Percentiles rank a stretch among this genome's conserved stretches.
These are phyloP conservation scores for Sclerotinia subarctica DNA, from an alignment of 2,329 filamentous ascomycete species.

Conservation along the genomic window DNA sequence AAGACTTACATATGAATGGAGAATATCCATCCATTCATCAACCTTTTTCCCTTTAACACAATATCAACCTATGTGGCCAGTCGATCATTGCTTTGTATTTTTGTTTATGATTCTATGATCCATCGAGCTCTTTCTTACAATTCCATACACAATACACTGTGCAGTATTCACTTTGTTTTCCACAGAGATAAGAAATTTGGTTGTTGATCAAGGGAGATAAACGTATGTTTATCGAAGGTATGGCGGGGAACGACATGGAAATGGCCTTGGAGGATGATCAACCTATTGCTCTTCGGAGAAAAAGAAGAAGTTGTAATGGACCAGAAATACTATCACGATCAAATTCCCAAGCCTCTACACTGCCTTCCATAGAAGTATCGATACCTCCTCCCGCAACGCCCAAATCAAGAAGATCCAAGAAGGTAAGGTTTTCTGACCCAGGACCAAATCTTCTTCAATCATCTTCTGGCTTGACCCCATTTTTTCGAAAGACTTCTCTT, in stretches of 20 bases:
- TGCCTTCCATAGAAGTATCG: constrained; percentile 31
- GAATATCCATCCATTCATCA: too few relatives aligned
- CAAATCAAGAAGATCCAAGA: constrained; percentile 39
- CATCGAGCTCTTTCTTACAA: neutral
- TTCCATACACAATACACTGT: neutral
- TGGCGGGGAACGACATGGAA: constrained; percentile 20
- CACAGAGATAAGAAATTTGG: neutral
- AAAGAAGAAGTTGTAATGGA: constrained; percentile 45
- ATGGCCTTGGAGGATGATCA: constrained; percentile 44
- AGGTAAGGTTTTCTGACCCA: constrained; percentile 59
- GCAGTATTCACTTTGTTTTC: neutral
- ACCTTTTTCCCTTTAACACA: neutral
- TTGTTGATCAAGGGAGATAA: neutral
- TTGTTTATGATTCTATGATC: neutral
- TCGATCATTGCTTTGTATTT: neutral
- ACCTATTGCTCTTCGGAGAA: constrained; percentile 55
- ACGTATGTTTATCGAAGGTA: neutral
- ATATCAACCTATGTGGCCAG: neutral
- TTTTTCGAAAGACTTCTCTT: constrained; percentile 53
- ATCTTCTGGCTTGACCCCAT: constrained; percentile 55
- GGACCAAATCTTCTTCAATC: constrained; percentile 43
- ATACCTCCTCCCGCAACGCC: constrained; percentile 35
- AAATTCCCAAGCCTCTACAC: constrained; percentile 25
- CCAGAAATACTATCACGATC: constrained; percentile 24
- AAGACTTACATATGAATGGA: neutral